Evolutionary conservation across 176 grass and related monocot species (phyloP).

Genomic region (Melocanna baccifera): DNA sequence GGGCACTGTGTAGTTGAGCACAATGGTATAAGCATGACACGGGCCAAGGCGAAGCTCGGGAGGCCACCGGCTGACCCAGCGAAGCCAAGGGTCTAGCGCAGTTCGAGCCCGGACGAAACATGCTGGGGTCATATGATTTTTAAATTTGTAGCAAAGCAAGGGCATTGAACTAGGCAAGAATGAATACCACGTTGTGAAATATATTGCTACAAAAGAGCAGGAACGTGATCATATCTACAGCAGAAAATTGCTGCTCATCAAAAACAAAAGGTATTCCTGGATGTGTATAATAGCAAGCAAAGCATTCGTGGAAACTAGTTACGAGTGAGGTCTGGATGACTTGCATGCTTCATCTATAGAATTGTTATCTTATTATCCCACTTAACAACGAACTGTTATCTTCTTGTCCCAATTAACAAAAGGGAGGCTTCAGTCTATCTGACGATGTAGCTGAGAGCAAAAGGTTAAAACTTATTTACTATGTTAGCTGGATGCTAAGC

Average conservation of each 20-base stretch:
- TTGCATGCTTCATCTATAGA: background rate
- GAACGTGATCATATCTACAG: background rate
- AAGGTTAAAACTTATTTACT: slow-evolving; percentile 32
- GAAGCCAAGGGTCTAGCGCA: too few species aligned
- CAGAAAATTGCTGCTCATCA: background rate
- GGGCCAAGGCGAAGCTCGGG: too few species aligned
- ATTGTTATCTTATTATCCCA: background rate
- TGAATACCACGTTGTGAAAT: background rate
- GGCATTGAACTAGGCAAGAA: too few species aligned
- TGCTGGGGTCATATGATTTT: too few species aligned
- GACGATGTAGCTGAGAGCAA: background rate
- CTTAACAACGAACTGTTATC: background rate
- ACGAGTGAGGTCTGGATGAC: background rate
- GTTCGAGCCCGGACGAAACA: too few species aligned
- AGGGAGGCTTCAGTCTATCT: background rate
- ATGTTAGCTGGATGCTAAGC: slow-evolving; percentile 20
- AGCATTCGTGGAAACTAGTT: background rate
- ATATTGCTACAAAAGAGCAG: background rate
- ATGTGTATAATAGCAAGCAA: slow-evolving; percentile 14
- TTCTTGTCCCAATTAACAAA: background rate
- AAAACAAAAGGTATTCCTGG: background rate
- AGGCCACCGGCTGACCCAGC: too few species aligned
- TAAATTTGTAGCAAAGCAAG: too few species aligned
- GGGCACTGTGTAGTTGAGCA: too few species aligned
- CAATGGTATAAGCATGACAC: too few species aligned